Evolutionary conservation across 2,329 filamentous ascomycete genomes (phyloP), one percentile per base, ranked within the genome.

Genomic region (Talaromyces piceae): DNA sequence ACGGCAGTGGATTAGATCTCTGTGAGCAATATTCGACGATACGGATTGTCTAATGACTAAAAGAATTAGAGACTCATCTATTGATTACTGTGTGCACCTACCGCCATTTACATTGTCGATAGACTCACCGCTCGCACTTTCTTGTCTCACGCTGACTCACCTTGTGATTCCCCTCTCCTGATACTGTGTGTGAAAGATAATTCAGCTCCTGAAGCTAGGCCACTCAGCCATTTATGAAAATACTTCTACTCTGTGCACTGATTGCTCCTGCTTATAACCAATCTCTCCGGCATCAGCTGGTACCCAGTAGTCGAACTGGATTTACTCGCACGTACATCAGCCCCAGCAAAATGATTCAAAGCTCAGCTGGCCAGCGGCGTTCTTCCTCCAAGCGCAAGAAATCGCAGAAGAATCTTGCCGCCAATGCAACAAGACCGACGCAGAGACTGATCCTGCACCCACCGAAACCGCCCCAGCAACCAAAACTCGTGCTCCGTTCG

Each of bases 391-490:
- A 27, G 22, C 41, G 22, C 47, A 53, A 53, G 47, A 53, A 39
- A 16, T 33, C 47, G 20, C 51, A 49, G 23, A 31, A 41, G 39
- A 43, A 31, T 16, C 45, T n/a, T n/a, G n/a, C 18, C 16, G 31
- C 45, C 18, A 49, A 49, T 22, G 33, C 41, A 1, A 26, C 51
- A n/a, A 53, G 49, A 20, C 51, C 33, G 1, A 41, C 41, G 11
- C 39, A 43, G 39, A 46, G 41, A 33, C 18, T 53, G n/a, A 49
- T 49, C 16, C 26, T 53, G 5, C 23, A 45, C 18, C 51, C 51
- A 41, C 51, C 51, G 26, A 53, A 53, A 31, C 47, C 28, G 26
- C 51, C 51, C 33, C 45, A 49, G 11, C 43, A 45, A 16, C 47
- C 39, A 43, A 43, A 26, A 43, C 39, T 43, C 39, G 20, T 25